phyloP scores from a whole-genome alignment of 805 yeast genomes.

The Clavispora asparagi region DNA sequence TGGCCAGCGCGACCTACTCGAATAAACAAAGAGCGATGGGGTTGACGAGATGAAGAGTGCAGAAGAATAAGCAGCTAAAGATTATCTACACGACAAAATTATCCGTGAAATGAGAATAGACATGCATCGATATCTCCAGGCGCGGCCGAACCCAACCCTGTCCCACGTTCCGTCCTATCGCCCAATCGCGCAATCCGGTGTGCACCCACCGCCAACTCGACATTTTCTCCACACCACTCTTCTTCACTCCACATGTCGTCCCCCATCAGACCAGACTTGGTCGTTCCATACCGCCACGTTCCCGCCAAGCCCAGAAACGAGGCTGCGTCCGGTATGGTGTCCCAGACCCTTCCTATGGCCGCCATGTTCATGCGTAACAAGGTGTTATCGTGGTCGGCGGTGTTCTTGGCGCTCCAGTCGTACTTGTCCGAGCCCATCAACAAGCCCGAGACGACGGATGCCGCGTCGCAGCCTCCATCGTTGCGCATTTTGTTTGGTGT shows the following conservation, averaged over 20 bases:
- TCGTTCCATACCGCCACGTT: slow-evolving; percentile 36
- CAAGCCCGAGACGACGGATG: slow-evolving; percentile 22
- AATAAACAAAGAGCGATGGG: not conserved
- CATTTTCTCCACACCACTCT: not conserved
- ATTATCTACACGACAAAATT: no score
- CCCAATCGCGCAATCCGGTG: not conserved
- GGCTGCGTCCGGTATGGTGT: slow-evolving; percentile 37
- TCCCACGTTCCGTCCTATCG: no score
- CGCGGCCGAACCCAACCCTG: no score
- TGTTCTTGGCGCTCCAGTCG: slow-evolving; percentile 46
- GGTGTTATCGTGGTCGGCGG: slow-evolving; percentile 51
- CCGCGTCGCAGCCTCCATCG: slow-evolving; percentile 40
- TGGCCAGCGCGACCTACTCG: slow-evolving; percentile 30
- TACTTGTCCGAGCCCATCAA: slow-evolving; percentile 41
- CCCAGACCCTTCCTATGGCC: slow-evolving; percentile 62
- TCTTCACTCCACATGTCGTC: slow-evolving; percentile 7
- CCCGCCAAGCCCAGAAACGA: slow-evolving; percentile 45
- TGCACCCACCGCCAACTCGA: not conserved
- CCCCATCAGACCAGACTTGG: slow-evolving; percentile 13
- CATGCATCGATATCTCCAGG: no score
- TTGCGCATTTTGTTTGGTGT: slow-evolving; percentile 43
- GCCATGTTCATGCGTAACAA: slow-evolving; percentile 61
- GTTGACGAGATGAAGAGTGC: no score
- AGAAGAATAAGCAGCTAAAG: no score
- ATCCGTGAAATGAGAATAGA: no score